Base-by-base conservation (phyloP, 2,329 filamentous ascomycete species). In the Ascochyta rabiei region DNA sequence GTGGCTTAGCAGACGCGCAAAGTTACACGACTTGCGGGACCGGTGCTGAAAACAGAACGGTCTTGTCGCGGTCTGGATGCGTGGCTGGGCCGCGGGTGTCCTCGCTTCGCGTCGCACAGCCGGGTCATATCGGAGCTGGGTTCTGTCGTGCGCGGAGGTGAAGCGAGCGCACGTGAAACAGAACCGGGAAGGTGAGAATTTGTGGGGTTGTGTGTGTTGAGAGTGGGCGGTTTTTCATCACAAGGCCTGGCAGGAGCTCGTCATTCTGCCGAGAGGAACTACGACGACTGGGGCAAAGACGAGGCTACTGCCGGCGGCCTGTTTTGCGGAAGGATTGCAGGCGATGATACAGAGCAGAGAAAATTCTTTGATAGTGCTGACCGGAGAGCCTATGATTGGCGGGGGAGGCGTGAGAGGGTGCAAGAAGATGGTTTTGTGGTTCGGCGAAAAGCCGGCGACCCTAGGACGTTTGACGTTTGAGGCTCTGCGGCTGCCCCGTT, bases 1-100 rank as follows among this genome's bases (percentile, higher is more conserved):
- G 47, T 56, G 53, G 53, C 48, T 56, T 48, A 56, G 53, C 46
- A 38, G 34, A 51, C 53, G 24, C 53, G 48, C 46, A 55, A 45
- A 39, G 24, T 23, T 26, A 10, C 19, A 41, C 19, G 16, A 21
- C 23, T n/a, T 33, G 53, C 34, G 53, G 47, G 38, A 23, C 47
- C n/a, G 13, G n/a, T 38, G 42, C 41, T 42, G 46, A 38, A 42
- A 42, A 37, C 46, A 35, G 24, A 45, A 8, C 8, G 48, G 48
- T 43, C 53, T 44, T 24, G 33, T 38, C 41, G 38, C 35, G 34
- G 51, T 56, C 53, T 56, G 43, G 53, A 56, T 23, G 53, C 42
- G 31, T 56, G 53, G 53, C 42, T 56, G 53, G 53, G 38, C 38
- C 24, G 35, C 52, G 37, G 42, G 41, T 42, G 35, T n/a, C 18